Conservation (phyloP, 148 eudicot species). For the Fagopyrum tataricum region DNA sequence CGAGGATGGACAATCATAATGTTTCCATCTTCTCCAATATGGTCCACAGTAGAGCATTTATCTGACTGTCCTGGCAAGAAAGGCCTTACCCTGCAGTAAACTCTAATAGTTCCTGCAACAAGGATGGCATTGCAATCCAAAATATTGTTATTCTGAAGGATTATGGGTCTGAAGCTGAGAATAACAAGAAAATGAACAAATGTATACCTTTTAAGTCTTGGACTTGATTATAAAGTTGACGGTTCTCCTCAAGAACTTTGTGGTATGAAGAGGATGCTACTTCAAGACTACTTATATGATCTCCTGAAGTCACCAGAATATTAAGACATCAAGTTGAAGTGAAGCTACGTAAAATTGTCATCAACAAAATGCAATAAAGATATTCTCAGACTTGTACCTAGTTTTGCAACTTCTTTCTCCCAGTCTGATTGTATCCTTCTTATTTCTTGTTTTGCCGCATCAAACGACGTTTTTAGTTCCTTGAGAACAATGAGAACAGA, state of each 20-base stretch:
- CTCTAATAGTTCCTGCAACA: constrained; percentile 75
- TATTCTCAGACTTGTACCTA: constrained; percentile 38
- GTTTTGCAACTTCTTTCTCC: constrained; percentile 59
- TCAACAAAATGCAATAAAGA: background rate
- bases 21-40: constrained; percentile 90
- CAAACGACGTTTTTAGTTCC: constrained; percentile 57
- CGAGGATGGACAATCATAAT: constrained; percentile 80
- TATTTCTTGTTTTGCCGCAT: constrained; percentile 46
- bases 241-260: constrained; percentile 89
- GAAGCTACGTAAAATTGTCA: background rate
- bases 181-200: background rate
- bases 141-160: background rate
- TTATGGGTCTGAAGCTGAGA: background rate
- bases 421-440: constrained; percentile 46
- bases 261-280: constrained; percentile 80
- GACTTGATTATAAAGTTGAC: constrained; percentile 76
- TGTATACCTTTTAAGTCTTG: constrained; percentile 87
- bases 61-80: constrained; percentile 50
- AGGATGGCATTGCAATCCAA: background rate
- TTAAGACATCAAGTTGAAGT: constrained; percentile 6
- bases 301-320: constrained; percentile 28
- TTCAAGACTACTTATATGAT: constrained; percentile 68
- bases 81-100: constrained; percentile 88
- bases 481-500: constrained; percentile 16
- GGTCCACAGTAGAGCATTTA: constrained; percentile 66